These are phyloP conservation scores for Penstemon newberryi DNA, from an alignment of 257 asterid species.

Conservation along the genomic window DNA sequence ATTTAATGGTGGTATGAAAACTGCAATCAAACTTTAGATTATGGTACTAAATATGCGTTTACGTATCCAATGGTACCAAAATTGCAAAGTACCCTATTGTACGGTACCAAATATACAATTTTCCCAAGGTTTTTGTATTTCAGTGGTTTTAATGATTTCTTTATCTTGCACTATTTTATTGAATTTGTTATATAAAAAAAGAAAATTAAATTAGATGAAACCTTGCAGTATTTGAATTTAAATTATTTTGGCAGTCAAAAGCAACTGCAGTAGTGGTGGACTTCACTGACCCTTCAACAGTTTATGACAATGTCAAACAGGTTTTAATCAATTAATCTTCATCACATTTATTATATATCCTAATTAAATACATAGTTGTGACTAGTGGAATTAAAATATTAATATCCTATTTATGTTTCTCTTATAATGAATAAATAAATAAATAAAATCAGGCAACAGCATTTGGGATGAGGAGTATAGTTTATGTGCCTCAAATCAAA, in stretches of 20 bases:
- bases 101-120: no score
- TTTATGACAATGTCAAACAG: conserved; percentile 90
- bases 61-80: no score
- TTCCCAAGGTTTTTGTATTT: no score
- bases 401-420: neutral
- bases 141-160: no score
- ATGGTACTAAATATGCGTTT: no score
- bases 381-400: neutral
- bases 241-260: conserved; percentile 51
- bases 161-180: no score
- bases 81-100: no score
- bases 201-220: no score
- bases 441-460: conserved; percentile 62
- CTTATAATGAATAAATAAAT: neutral
- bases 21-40: no score
- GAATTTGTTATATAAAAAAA: no score
- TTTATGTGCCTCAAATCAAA: conserved; percentile 66
- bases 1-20: no score
- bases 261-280: conserved; percentile 74
- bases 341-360: neutral
- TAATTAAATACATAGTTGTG: neutral
- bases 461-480: conserved; percentile 79
- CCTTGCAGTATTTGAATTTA: neutral
- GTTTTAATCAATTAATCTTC: conserved; percentile 29
- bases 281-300: conserved; percentile 80